phyloP scores from a whole-genome alignment of 2,329 filamentous ascomycete species.

The Alternaria viburni region DNA sequence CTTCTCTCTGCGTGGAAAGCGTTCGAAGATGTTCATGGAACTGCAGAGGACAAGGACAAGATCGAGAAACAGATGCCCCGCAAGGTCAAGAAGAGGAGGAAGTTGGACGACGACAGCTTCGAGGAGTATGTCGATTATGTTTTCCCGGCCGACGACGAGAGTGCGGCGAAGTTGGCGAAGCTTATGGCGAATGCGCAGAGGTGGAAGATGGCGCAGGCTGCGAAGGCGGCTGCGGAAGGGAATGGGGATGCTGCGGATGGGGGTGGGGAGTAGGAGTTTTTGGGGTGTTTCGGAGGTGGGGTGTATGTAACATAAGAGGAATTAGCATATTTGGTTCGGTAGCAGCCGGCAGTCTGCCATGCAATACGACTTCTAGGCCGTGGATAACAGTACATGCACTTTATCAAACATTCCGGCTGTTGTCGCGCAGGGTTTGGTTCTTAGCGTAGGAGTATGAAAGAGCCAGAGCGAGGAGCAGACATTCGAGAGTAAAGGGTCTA shows the following conservation, averaged over 20 bases:
- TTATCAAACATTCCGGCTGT: background rate
- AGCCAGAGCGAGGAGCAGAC: background rate
- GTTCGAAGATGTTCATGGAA: slow-evolving; percentile 88
- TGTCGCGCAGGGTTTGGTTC: background rate
- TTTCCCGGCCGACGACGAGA: slow-evolving; percentile 93
- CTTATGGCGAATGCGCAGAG: slow-evolving; percentile 83
- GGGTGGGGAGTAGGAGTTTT: no score
- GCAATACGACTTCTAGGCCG: no score
- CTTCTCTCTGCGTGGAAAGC: slow-evolving; percentile 90
- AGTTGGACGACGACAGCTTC: slow-evolving; percentile 88
- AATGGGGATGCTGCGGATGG: background rate
- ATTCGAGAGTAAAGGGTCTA: background rate
- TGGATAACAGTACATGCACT: no score
- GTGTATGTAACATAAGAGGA: no score
- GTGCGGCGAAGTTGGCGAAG: slow-evolving; percentile 81
- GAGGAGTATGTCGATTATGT: slow-evolving; percentile 98
- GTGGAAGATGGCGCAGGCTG: slow-evolving; percentile 72
- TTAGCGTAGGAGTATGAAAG: background rate
- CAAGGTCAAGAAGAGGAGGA: slow-evolving; percentile 88
- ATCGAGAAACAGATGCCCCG: slow-evolving; percentile 94
- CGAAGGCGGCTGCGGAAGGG: slow-evolving; percentile 16
- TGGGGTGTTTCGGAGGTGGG: no score
- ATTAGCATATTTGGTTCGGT: no score
- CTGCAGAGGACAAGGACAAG: slow-evolving; percentile 74
- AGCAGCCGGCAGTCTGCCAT: no score